phyloP scores from a whole-genome alignment of 2,329 filamentous ascomycete species.

The Diaporthe humulicola region DNA sequence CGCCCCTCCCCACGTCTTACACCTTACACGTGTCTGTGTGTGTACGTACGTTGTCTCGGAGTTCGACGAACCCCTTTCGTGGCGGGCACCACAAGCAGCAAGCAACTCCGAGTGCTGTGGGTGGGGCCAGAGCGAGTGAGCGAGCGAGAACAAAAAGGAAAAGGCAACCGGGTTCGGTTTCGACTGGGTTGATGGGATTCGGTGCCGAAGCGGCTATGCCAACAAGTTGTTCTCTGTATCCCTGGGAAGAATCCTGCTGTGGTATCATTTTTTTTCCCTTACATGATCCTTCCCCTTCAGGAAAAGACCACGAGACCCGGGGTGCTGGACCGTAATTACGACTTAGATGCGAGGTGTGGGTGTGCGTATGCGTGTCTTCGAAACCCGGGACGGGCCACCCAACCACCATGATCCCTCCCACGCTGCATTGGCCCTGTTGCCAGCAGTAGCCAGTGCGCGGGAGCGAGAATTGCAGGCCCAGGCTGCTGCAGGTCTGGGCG shows the following conservation, averaged over 20 bases:
- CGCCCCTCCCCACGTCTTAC: constrained; percentile 8
- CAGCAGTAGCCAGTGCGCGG: constrained; percentile 2
- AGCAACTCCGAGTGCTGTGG: not conserved
- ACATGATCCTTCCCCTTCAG: not conserved
- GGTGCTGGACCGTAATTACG: not conserved
- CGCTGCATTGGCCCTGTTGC: not conserved
- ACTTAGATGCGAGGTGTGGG: constrained; percentile 19
- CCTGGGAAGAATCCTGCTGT: too few relatives aligned
- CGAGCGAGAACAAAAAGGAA: not conserved
- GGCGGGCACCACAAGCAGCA: not conserved
- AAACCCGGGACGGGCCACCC: not conserved
- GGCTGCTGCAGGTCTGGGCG: constrained; percentile 6
- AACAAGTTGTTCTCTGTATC: too few relatives aligned
- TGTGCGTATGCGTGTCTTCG: not conserved
- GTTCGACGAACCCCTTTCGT: not conserved
- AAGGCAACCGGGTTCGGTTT: not conserved
- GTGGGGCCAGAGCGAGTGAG: not conserved
- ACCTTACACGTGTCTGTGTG: not conserved
- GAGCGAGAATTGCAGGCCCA: not conserved
- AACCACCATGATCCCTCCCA: not conserved
- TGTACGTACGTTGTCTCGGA: constrained; percentile 3
- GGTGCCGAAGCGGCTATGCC: constrained; percentile 16
- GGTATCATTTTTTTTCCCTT: not conserved
- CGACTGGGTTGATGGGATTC: not conserved
- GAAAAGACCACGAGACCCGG: constrained; percentile 11